Evolutionary conservation across 2,329 filamentous ascomycete genomes (phyloP), one percentile per base, ranked within the genome.

Genomic region (Tolypocladium sp.): DNA sequence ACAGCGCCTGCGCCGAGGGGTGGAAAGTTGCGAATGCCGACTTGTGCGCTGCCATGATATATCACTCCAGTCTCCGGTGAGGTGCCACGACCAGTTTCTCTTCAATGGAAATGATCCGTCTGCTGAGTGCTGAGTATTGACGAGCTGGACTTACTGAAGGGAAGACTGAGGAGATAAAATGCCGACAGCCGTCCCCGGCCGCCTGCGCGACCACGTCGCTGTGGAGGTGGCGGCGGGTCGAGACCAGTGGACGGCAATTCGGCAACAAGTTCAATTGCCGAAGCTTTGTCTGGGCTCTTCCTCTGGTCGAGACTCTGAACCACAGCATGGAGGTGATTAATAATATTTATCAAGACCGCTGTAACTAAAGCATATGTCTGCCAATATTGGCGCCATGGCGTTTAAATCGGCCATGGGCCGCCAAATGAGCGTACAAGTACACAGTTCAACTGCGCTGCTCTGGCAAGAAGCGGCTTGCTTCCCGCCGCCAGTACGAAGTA

Each of bases 1-100:
- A 67, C 20, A 78, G 66, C 25, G 59, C 66, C 1, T 57, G 67
- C 25, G 60, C 66, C 2, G 59, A n/a, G 9, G 67, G 46, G 38
- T 63, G 25, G 33, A 63, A 60, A 13, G 58, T 55, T 20, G 12
- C 22, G 20, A 63, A 61, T 5, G 54, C 30, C 4, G 33, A 7
- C 6, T 52, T 4, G 20, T 20, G 13, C 46, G 27, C 3, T 10
- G 46, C 27, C 46, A 51, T 51, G 25, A 12, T 33, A 8, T 20
- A 44, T 44, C 6, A 10, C 9, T n/a, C 9, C n/a, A 22, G 35
- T 12, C 35, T 10, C 35, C 8, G 41, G n/a, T 25, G 38, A 3
- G 12, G 2, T 30, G 17, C 17, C 13, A 49, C 22, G n/a, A 27
- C 20, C 55, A 25, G 27, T 38, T 13, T 40, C 0, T 41, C 13